Percentiles rank a stretch among this genome's conserved stretches.
Conservation (phyloP, 1,284 basidiomycete species). For the Exobasidium cylindrosporum region DNA sequence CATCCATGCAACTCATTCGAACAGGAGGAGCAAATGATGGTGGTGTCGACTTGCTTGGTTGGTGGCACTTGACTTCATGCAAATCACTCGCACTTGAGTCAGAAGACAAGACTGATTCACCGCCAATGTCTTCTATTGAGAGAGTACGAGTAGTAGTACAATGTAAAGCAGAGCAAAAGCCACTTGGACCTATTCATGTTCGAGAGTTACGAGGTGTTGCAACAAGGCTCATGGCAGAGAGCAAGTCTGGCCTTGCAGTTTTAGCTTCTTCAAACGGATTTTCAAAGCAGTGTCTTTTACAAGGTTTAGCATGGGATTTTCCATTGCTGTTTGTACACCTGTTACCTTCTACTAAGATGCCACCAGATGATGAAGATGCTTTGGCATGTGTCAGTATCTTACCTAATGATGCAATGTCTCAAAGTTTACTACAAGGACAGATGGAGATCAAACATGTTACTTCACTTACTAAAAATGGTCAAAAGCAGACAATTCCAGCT, state of each 20-base stretch:
- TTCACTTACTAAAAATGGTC: not conserved
- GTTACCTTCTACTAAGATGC: not conserved
- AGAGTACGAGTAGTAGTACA: slow-evolving; percentile 15
- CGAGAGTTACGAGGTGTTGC: slow-evolving; percentile 16
- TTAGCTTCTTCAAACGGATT: not conserved
- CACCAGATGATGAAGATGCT: not conserved
- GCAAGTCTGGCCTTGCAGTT: not conserved
- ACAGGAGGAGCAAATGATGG: slow-evolving; percentile 18
- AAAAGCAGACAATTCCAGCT: not conserved
- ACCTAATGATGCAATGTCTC: not conserved
- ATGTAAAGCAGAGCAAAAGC: slow-evolving; percentile 16
- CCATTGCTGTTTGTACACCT: not conserved
- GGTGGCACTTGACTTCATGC: slow-evolving; percentile 8
- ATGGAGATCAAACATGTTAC: not conserved
- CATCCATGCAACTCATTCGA: slow-evolving; percentile 9
- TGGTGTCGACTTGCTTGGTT: slow-evolving; percentile 17
- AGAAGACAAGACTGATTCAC: not conserved
- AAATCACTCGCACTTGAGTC: not conserved
- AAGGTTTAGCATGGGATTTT: not conserved
- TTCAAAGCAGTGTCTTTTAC: slow-evolving; percentile 9
- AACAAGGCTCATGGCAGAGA: not conserved
- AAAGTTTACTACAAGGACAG: not conserved
- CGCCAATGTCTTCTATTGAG: not conserved
- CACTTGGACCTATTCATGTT: slow-evolving; percentile 14
- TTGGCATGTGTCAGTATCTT: not conserved